Percentiles rank a stretch among this genome's conserved stretches.
phyloP scores from a whole-genome alignment of 805 yeast species.

The Teunomyces aglyptinius region DNA sequence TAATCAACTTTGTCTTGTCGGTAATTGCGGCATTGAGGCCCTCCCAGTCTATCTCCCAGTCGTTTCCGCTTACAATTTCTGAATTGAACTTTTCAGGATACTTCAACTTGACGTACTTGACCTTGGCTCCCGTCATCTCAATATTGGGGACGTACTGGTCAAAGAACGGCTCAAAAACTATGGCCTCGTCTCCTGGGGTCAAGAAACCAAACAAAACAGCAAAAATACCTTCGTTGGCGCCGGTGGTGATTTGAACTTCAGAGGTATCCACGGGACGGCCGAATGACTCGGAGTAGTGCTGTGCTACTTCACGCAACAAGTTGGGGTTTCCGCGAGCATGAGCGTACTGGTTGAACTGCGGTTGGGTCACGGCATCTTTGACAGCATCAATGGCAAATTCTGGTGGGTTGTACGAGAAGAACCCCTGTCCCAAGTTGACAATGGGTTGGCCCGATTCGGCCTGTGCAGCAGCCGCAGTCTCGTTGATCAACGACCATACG shows the following conservation, averaged over 20 bases:
- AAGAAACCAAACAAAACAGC: slow-evolving; percentile 82
- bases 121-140: slow-evolving; percentile 90
- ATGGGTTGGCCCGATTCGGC: slow-evolving; percentile 69
- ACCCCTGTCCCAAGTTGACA: slow-evolving; percentile 93
- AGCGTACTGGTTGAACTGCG: slow-evolving; percentile 87
- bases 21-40: slow-evolving; percentile 72
- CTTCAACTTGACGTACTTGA: slow-evolving; percentile 79
- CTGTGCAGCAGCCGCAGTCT: slow-evolving; percentile 86
- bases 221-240: slow-evolving; percentile 95
- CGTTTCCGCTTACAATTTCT: slow-evolving; percentile 70
- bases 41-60: slow-evolving; percentile 83
- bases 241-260: slow-evolving; percentile 84
- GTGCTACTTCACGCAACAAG: slow-evolving; percentile 65
- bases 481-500: slow-evolving; percentile 94
- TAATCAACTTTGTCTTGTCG: slow-evolving; percentile 77
- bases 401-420: slow-evolving; percentile 95
- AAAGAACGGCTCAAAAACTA: slow-evolving; percentile 95
- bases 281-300: slow-evolving; percentile 67
- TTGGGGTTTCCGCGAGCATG: slow-evolving; percentile 85
- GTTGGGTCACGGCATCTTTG: slow-evolving; percentile 64
- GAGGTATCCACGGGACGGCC: slow-evolving; percentile 53
- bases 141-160: slow-evolving; percentile 96
- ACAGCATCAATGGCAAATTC: slow-evolving; percentile 87
- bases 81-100: slow-evolving; percentile 72
- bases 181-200: slow-evolving; percentile 88